These are phyloP conservation scores for Didymella pomorum DNA, from an alignment of 2,329 filamentous ascomycete genomes.

Conservation along the genomic window DNA sequence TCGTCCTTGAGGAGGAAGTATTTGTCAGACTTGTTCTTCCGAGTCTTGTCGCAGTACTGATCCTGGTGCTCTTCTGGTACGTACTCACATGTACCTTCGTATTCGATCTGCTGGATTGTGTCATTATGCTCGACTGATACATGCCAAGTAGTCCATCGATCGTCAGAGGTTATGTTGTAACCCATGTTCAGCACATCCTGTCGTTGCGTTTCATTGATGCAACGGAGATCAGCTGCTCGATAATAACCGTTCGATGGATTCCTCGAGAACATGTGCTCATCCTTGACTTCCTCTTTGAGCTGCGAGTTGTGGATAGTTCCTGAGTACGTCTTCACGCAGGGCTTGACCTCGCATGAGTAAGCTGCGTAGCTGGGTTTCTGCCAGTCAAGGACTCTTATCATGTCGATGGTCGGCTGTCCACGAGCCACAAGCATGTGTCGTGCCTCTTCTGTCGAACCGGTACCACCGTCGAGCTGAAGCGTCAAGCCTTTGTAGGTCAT, in stretches of 20 bases:
- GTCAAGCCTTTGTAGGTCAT: background rate
- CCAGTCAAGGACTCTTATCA: conserved; percentile 10
- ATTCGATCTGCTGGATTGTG: background rate
- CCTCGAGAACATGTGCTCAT: conserved; percentile 4
- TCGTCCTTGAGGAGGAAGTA: background rate
- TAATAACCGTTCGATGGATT: conserved; percentile 4
- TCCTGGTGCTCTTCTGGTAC: background rate
- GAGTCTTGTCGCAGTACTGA: background rate
- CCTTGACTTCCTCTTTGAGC: conserved; percentile 2
- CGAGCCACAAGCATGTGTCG: background rate
- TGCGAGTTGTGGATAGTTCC: background rate
- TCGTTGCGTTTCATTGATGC: background rate
- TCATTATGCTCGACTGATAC: background rate
- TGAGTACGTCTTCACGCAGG: conserved; percentile 11
- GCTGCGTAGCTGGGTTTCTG: conserved; percentile 2
- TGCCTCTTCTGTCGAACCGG: background rate
- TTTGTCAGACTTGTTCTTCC: background rate
- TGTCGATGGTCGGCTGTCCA: conserved; percentile 9
- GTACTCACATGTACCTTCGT: background rate
- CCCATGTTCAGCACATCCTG: background rate
- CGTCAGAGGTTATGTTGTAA: background rate
- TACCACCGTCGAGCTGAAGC: background rate
- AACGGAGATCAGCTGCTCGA: conserved; percentile 9
- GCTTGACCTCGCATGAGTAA: conserved; percentile 8
- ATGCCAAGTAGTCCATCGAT: conserved; percentile 1